These are phyloP conservation scores for Fusarium phyllophilum DNA, from an alignment of 2,329 filamentous ascomycete genomes.

Conservation along the genomic window DNA sequence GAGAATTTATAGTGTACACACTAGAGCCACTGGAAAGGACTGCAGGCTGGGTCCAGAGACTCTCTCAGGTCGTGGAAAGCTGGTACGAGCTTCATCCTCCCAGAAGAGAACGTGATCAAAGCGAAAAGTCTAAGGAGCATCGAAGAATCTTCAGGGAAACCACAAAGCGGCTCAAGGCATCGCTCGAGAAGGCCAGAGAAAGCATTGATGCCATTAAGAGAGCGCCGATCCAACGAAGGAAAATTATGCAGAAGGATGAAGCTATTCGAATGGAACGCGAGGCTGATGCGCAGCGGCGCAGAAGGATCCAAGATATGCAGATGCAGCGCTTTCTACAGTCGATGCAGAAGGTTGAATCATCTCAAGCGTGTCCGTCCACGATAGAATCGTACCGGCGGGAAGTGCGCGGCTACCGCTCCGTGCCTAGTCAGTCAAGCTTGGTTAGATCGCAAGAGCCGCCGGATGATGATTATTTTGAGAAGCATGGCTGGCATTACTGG, in stretches of 20 bases:
- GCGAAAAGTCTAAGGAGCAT: background rate
- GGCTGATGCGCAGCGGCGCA: background rate
- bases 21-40: conserved; percentile 27
- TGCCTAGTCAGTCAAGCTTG: background rate
- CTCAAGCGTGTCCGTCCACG: background rate
- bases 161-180: background rate
- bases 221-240: background rate
- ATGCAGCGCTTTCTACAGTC: conserved; percentile 37
- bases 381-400: background rate
- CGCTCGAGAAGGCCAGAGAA: conserved; percentile 17
- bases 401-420: conserved; percentile 1
- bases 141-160: conserved; percentile 1
- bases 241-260: conserved; percentile 15
- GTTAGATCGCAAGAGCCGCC: background rate
- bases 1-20: conserved; percentile 34
- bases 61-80: conserved; percentile 15
- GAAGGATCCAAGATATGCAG: conserved; percentile 9
- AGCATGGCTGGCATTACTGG: conserved; percentile 40
- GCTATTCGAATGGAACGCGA: conserved; percentile 5
- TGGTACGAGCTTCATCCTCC: conserved; percentile 23
- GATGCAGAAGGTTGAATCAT: conserved; percentile 9
- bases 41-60: conserved; percentile 29
- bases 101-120: background rate
- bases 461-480: conserved; percentile 30
- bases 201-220: conserved; percentile 4